Conservation (phyloP, 2,329 filamentous ascomycete species). For the Periconia sp. region DNA sequence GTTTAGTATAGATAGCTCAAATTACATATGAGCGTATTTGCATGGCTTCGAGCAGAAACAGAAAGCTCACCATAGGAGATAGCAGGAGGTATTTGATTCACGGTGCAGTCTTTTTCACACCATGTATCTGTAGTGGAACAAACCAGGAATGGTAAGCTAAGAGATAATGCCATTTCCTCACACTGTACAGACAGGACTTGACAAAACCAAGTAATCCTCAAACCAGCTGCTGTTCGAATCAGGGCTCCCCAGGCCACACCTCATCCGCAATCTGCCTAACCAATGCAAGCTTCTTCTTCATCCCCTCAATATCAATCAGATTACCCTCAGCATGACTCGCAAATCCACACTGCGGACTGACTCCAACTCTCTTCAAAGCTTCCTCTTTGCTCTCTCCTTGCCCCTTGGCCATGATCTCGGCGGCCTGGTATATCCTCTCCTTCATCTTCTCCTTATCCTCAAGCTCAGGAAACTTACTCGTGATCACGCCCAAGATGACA, state of each 20-base stretch:
- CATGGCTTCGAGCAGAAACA: no score
- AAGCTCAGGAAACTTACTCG: constrained; percentile 49
- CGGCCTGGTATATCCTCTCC: constrained; percentile 50
- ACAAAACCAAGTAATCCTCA: no score
- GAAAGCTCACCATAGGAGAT: no score
- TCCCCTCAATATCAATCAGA: constrained; percentile 67
- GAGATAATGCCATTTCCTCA: no score
- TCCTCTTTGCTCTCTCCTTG: constrained; percentile 67
- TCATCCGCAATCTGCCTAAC: constrained; percentile 75
- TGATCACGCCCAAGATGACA: constrained; percentile 51
- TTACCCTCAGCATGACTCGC: constrained; percentile 76
- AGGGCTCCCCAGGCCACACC: constrained; percentile 67
- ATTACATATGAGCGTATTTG: no score
- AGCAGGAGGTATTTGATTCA: no score
- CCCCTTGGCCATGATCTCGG: constrained; percentile 71
- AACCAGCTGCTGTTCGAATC: no score
- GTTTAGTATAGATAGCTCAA: no score
- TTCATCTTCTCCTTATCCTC: constrained; percentile 52
- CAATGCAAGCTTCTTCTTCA: constrained; percentile 72
- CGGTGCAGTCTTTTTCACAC: no score
- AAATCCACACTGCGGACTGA: constrained; percentile 40
- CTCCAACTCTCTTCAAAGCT: constrained; percentile 66
- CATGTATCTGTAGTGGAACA: no score
- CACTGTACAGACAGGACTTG: no score
- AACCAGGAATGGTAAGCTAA: no score